A percentile compares a stretch with the other conserved stretches of the same genome.
These are phyloP conservation scores for Singerocomus rubriflavus DNA, from an alignment of 1,284 basidiomycete genomes.

Conservation along the genomic window DNA sequence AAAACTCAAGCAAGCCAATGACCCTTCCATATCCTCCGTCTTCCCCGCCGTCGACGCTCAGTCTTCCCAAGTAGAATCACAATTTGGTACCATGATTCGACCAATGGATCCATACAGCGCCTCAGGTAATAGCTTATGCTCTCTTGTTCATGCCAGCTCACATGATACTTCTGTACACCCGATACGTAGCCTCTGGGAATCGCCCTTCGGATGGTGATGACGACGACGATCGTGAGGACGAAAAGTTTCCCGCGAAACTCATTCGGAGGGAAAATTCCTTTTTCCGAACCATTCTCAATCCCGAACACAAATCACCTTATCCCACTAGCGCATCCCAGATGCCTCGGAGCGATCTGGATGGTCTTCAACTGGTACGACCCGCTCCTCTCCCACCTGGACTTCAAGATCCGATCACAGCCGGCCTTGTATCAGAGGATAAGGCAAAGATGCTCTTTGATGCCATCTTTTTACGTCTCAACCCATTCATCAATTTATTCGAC, in stretches of 20 bases:
- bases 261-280: slow-evolving; percentile 71
- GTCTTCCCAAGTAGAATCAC: slow-evolving; percentile 34
- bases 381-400: slow-evolving; percentile 38
- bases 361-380: slow-evolving; percentile 35
- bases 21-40: slow-evolving; percentile 31
- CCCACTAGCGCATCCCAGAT: slow-evolving; percentile 20
- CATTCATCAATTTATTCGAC: slow-evolving; percentile 83
- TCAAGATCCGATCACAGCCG: slow-evolving; percentile 66
- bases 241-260: slow-evolving; percentile 67
- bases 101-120: slow-evolving; percentile 35
- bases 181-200: slow-evolving; percentile 39
- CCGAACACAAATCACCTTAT: slow-evolving; percentile 50
- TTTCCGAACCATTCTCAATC: slow-evolving; percentile 78
- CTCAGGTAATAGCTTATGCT: slow-evolving; percentile 35
- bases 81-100: slow-evolving; percentile 30
- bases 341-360: slow-evolving; percentile 29
- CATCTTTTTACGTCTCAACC: slow-evolving; percentile 76
- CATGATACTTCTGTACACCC: slow-evolving; percentile 24
- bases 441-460: slow-evolving; percentile 69
- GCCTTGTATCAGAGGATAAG: slow-evolving; percentile 63
- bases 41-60: slow-evolving; percentile 33
- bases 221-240: slow-evolving; percentile 56
- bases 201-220: slow-evolving; percentile 53
- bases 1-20: slow-evolving; percentile 55
- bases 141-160: slow-evolving; percentile 1